phyloP scores from a whole-genome alignment of 768 basidiomycete species.

The Kondoa subrosea region DNA sequence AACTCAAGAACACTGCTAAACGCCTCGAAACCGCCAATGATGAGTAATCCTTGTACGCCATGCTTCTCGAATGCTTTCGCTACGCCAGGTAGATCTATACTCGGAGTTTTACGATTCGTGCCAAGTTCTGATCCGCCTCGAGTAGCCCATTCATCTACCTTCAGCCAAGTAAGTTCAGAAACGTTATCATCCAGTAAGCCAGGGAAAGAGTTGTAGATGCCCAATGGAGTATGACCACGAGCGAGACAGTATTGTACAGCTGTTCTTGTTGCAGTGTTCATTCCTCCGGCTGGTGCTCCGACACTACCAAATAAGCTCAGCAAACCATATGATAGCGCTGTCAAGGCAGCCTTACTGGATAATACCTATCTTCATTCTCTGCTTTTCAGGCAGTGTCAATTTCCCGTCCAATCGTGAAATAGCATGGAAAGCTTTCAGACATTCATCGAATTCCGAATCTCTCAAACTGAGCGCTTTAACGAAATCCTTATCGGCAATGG shows the following conservation, averaged over 20 bases:
- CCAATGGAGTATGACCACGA: slow-evolving; percentile 83
- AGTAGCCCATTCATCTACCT: slow-evolving; percentile 89
- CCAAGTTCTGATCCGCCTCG: slow-evolving; percentile 95
- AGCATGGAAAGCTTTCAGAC: slow-evolving; percentile 63
- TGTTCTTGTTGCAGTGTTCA: slow-evolving; percentile 94
- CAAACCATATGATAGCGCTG: neutral
- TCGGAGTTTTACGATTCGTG: slow-evolving; percentile 79
- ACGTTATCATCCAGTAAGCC: slow-evolving; percentile 82
- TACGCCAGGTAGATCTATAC: slow-evolving; percentile 66
- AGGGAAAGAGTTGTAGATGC: slow-evolving; percentile 86
- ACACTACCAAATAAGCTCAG: slow-evolving; percentile 40
- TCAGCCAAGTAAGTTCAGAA: slow-evolving; percentile 77
- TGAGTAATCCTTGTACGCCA: slow-evolving; percentile 55
- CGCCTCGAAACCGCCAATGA: slow-evolving; percentile 94
- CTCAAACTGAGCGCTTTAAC: slow-evolving; percentile 68
- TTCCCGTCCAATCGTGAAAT: slow-evolving; percentile 49
- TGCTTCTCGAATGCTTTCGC: slow-evolving; percentile 84
- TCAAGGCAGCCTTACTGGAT: too few relatives aligned
- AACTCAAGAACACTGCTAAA: slow-evolving; percentile 63
- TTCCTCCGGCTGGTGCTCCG: slow-evolving; percentile 93
- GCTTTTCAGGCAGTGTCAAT: slow-evolving; percentile 39
- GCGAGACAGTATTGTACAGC: slow-evolving; percentile 82
- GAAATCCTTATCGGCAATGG: slow-evolving; percentile 69
- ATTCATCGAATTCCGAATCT: slow-evolving; percentile 80
- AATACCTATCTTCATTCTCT: slow-evolving; percentile 33